These are phyloP conservation scores for Fagopyrum homotropicum DNA, from an alignment of 148 eudicot genomes.

Conservation along the genomic window DNA sequence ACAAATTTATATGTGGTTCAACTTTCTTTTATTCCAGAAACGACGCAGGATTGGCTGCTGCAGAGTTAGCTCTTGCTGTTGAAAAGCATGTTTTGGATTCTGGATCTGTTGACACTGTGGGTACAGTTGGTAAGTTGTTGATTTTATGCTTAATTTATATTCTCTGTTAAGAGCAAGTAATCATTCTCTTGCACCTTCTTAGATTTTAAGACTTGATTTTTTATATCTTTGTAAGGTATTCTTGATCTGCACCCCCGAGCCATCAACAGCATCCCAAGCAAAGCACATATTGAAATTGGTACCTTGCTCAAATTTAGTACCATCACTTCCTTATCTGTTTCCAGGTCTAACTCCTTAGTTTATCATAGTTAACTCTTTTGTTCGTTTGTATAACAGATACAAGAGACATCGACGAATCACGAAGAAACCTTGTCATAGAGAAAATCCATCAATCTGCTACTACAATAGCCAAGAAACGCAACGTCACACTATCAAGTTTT, in stretches of 20 bases:
- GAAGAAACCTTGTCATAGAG: constrained; percentile 70
- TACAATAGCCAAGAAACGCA: constrained; percentile 65
- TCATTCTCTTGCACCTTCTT: neutral
- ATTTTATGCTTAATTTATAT: neutral
- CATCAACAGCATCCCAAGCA: constrained; percentile 96
- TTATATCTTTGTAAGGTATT: constrained; percentile 46
- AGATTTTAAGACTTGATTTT: neutral
- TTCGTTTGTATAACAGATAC: constrained; percentile 40
- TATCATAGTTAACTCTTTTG: neutral
- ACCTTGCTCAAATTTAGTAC: constrained; percentile 4
- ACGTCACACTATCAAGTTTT: constrained; percentile 62
- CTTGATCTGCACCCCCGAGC: constrained; percentile 93
- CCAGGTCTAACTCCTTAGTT: neutral
- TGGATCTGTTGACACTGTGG: constrained; percentile 89
- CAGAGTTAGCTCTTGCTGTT: constrained; percentile 84
- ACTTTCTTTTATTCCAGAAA: constrained; percentile 37
- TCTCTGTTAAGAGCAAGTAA: neutral
- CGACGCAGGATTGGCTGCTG: constrained; percentile 98
- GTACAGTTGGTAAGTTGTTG: constrained; percentile 67
- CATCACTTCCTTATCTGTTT: neutral
- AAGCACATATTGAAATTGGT: constrained; percentile 92
- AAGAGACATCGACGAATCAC: constrained; percentile 75
- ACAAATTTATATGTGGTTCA: neutral
- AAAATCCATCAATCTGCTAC: constrained; percentile 74
- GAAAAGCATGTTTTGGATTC: constrained; percentile 86